phyloP scores from a whole-genome alignment of 768 basidiomycete species.

The Mycena galopus region DNA sequence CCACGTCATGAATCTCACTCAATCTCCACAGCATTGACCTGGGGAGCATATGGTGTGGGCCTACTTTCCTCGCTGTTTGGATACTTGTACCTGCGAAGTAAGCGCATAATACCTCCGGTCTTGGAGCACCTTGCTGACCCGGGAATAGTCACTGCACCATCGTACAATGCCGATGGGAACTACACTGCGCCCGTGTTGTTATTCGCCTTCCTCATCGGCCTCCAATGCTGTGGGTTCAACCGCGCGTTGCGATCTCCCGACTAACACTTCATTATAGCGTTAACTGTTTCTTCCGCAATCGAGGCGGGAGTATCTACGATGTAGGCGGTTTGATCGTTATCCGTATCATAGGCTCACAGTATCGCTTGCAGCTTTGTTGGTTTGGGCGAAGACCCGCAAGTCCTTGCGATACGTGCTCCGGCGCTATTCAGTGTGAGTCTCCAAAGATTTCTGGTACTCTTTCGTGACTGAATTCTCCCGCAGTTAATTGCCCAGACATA shows the following conservation, averaged over 20 bases:
- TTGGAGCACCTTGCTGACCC: constrained; percentile 11
- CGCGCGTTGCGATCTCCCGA: not conserved
- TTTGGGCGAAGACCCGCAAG: constrained; percentile 85
- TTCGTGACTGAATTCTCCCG: constrained; percentile 18
- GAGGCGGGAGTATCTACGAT: constrained; percentile 93
- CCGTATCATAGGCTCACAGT: not conserved
- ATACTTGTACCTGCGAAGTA: constrained; percentile 82
- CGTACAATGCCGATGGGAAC: constrained; percentile 80
- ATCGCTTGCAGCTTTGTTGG: constrained; percentile 75
- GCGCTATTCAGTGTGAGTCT: constrained; percentile 71
- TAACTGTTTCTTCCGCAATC: constrained; percentile 79
- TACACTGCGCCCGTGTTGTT: constrained; percentile 84
- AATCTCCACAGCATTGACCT: constrained; percentile 67
- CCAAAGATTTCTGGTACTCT: not conserved
- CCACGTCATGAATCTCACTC: not conserved
- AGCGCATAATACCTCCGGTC: constrained; percentile 42
- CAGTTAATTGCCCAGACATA: constrained; percentile 78
- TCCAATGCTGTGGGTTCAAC: constrained; percentile 71
- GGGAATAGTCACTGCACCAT: constrained; percentile 72
- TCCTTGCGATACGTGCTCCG: constrained; percentile 80
- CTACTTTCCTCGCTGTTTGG: constrained; percentile 80
- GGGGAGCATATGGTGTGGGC: constrained; percentile 87
- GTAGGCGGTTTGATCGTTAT: constrained; percentile 51
- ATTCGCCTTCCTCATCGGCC: constrained; percentile 86
- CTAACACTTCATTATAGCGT: constrained; percentile 52